Evolutionary conservation across 176 grass and related monocot species (phyloP), one percentile per base, ranked within the genome.

Genomic region (Chloris gayana): DNA sequence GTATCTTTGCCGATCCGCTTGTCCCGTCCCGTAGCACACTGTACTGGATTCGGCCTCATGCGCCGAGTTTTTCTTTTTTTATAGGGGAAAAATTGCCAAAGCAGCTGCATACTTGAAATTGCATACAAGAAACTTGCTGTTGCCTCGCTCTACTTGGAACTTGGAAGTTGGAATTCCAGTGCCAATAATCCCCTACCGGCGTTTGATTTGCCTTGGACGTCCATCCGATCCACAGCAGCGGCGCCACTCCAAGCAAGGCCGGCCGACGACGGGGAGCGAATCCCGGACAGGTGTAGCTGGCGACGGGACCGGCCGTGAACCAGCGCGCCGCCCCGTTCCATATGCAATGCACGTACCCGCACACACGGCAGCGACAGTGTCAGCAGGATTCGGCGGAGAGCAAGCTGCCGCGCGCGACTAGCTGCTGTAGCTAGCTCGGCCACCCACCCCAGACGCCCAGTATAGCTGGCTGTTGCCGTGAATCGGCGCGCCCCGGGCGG

Each of bases 231-330:
- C 4, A 14, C 17, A 18, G 25, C 79, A 7, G 37, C 27, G 13
- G 17, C 3, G 8, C 18, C 37, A 47, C 13, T 59, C 42, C 35
- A 5, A 72, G 37, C 75, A 42, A 42, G 7, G 42, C 44, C 29
- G 49, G 75, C 22, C 19, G 79, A 73, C 31, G 59, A 78, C 67
- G 66, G 66, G 58, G 69, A 80, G 75, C 61, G 86, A 88, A 88
- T 84, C 81, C 50, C 50, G 49, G 41, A 74, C 79, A 79, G 81
- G 83, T 80, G 80, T 68, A 83, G 9, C 80, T 67, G 38, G 38
- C 67, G 80, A 88, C 53, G 80, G 74, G 86, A 83, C 85, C 69
- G 76, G 2, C 15, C 41, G 41, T 44, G 41, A 44, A 12, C 41
- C 41, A 44, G 10, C 41, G 41, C 41, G 41, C 41, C 41, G 41